Conservation (phyloP, 345 rosid genomes). For the Syzygium oleosum region DNA sequence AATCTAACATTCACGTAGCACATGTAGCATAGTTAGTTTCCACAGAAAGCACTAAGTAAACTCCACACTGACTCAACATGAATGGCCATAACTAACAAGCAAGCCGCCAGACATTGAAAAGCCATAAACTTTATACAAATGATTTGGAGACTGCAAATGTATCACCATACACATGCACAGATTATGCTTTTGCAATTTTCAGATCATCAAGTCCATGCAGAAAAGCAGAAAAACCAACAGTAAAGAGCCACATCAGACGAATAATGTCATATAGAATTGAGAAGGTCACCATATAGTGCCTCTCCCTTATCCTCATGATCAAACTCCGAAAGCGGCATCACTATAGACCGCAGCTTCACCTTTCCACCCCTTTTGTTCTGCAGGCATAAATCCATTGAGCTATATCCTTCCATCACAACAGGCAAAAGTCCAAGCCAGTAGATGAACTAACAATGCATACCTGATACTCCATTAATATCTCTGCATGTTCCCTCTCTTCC, state of each 20-base stretch:
- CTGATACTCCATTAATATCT: conserved; percentile 91
- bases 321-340: conserved; percentile 56
- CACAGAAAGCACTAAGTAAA: background rate
- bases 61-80: background rate
- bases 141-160: background rate
- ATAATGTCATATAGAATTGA: background rate
- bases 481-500: conserved; percentile 96
- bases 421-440: background rate
- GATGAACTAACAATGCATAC: conserved; percentile 11
- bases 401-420: background rate
- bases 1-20: background rate
- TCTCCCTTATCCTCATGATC: conserved; percentile 74
- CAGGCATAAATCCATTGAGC: background rate
- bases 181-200: background rate
- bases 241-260: background rate
- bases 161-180: background rate
- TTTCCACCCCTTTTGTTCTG: conserved; percentile 70
- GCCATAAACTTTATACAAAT: background rate
- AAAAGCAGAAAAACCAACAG: background rate
- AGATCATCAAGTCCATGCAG: background rate
- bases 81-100: background rate
- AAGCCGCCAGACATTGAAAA: background rate
- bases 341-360: conserved; percentile 50
- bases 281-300: conserved; percentile 55
- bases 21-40: background rate